Evolutionary conservation across 106 monocot species (phyloP).

Genomic region (Dioscorea zingiberensis): DNA sequence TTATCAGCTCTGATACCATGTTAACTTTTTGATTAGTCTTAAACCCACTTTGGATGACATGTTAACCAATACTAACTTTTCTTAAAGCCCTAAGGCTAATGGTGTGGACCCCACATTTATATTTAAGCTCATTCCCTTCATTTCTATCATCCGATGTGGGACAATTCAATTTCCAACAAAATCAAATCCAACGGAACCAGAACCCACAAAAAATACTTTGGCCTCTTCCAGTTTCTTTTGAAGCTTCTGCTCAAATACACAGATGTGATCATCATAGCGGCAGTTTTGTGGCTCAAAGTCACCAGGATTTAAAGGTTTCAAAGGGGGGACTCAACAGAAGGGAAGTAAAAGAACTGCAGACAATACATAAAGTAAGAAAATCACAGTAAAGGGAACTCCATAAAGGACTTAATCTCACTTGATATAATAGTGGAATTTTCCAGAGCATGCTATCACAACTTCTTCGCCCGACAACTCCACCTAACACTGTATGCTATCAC

Average conservation of each 20-base stretch:
- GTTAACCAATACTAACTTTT: no score
- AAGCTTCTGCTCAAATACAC: slow-evolving; percentile 57
- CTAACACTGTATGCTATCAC: slow-evolving; percentile 65
- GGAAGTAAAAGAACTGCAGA: slow-evolving; percentile 67
- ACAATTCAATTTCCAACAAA: no score
- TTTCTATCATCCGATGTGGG: no score
- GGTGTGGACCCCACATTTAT: no score
- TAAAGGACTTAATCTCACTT: slow-evolving; percentile 24
- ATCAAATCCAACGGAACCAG: slow-evolving; percentile 93
- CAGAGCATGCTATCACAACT: slow-evolving; percentile 65
- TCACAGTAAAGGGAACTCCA: background rate
- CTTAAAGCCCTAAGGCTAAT: no score
- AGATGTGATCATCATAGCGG: slow-evolving; percentile 64
- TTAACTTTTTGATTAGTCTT: no score
- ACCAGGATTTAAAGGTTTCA: slow-evolving; percentile 36
- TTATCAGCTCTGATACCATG: no score
- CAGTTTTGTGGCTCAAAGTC: slow-evolving; percentile 48
- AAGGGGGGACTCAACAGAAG: slow-evolving; percentile 59
- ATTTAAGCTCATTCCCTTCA: no score
- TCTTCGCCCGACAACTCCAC: slow-evolving; percentile 77
- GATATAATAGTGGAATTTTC: slow-evolving; percentile 73
- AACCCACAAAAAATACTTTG: slow-evolving; percentile 75
- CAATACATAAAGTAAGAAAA: slow-evolving; percentile 4
- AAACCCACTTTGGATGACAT: no score
- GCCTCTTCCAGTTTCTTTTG: slow-evolving; percentile 82